phyloP scores from a whole-genome alignment of 164 flowering plant genomes.

The Cinnamomum chago region DNA sequence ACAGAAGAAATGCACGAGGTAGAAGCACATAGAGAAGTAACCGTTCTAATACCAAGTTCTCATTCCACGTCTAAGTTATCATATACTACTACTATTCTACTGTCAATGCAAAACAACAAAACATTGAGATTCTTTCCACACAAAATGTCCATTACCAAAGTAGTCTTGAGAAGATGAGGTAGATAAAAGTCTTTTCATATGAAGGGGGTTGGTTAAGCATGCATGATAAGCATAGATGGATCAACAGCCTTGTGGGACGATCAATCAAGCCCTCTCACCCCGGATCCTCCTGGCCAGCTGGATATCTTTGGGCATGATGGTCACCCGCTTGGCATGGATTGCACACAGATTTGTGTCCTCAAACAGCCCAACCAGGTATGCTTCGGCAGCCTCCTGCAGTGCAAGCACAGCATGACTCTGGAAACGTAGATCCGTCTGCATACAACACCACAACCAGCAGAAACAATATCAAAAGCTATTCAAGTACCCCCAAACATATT shows the following conservation, averaged over 20 bases:
- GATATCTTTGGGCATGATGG: slow-evolving; percentile 19
- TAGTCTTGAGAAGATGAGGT: too few relatives aligned
- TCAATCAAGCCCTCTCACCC: slow-evolving; percentile 36
- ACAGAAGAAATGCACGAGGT: too few relatives aligned
- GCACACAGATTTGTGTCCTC: slow-evolving; percentile 24
- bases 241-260: background rate
- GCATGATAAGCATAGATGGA: background rate
- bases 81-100: too few relatives aligned
- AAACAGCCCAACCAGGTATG: slow-evolving; percentile 25
- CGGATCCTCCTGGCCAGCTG: slow-evolving; percentile 16
- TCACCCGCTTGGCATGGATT: slow-evolving; percentile 18
- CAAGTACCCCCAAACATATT: too few relatives aligned
- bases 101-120: too few relatives aligned
- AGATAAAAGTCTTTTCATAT: too few relatives aligned
- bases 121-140: too few relatives aligned
- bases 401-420: slow-evolving; percentile 30
- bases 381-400: slow-evolving; percentile 29
- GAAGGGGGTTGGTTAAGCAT: background rate
- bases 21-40: too few relatives aligned
- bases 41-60: too few relatives aligned
- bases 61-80: too few relatives aligned
- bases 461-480: background rate
- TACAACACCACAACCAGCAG: background rate
- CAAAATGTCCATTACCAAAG: too few relatives aligned
- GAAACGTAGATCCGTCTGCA: slow-evolving; percentile 26